Base-by-base conservation (phyloP, 2,329 filamentous ascomycete species). In the Hymenoscyphus repandus region DNA sequence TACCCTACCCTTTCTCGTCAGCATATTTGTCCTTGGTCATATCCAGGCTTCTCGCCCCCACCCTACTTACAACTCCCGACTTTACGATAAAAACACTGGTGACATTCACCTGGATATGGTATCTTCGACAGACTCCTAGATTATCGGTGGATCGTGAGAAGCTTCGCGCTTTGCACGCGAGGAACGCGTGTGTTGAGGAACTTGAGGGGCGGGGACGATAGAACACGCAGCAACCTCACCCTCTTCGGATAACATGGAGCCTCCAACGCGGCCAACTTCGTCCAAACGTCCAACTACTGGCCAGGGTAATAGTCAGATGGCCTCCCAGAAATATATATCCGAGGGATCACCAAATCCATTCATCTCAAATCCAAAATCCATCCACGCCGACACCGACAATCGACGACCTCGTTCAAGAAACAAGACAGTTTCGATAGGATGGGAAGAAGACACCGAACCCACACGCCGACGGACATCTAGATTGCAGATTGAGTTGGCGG, bases 401-500 rank as follows among this genome's bases (percentile, higher is more conserved):
- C 53, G 53, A 54, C 55, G 52, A 46, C 54, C 55, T 47, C 54
- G 51, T 20, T 49, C 57, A 30, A 60, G 56, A 9, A 57, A 47
- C 43, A 59, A 61, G 47, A 64, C 55, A 4, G 59, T 64, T 17
- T 62, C 60, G 7, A 52, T 63, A 37, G 58, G 53, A 49, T 64
- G 60, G 59, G 47, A 63, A 39, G 62, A 64, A 45, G 58, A 53
- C 27, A 58, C 59, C 27, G 58, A 64, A 44, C 44, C 52, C n/a
- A 36, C 55, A 17, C 53, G 53, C 47, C 53, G 55, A 41, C 50
- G 53, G 36, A 61, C 59, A 18, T 62, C 63, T 9, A 63, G 61
- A 38, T 47, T 68, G n/a, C 62, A 66, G 46, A 65, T 84, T 58
- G 77, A 80, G 56, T 72, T 85, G 42, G 78, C 78, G 53, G 80